Base-by-base conservation (phyloP, 352 stramenopile genomes). In the Peronospora destructor region DNA sequence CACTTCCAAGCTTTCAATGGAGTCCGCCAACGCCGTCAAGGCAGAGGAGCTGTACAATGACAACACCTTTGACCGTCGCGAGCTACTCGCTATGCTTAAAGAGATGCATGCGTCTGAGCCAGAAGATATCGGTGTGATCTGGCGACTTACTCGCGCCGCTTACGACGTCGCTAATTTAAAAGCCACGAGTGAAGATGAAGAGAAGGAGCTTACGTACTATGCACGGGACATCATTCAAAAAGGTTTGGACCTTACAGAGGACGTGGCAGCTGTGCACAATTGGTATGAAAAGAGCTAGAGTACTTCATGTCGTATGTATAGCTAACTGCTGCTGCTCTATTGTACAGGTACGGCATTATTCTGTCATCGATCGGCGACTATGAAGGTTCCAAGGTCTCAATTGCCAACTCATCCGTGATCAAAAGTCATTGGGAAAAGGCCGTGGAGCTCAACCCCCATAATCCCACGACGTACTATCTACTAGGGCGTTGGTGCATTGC, bases 11-110 rank as follows among this genome's bases (percentile, higher is more conserved):
- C 42, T 72, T 8, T 45, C 48, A 16, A 83, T 76, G 61, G 78
- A 89, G 35, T 90, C 81, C 0, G 55, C 76, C 5, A 64, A 75
- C 35, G 76, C 78, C 10, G 61, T 85, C 29, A 68, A 79, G 39
- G 78, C 80, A 11, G 80, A 93, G 52, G 83, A 93, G 55, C 71
- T 86, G 45, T 93, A 89, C 63, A 79, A 87, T 48, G 69, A 88
- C 66, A 73, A 73, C 34, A 53, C 43, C 19, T 87, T 88, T 56
- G 75, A 88, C 56, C 83, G 83, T 23, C 76, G 66, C 30, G 66
- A 84, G 57, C 64, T 91, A 33, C 67, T 88, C 16, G 49, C 68
- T 14, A 70, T 80, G 32, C 64, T 93, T 45, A 70, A 84, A 49
- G 65, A 67, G 39, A 73, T 78, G 53, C 66, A 88, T 38, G 64